Base-by-base conservation (phyloP, 2,329 filamentous ascomycete genomes). In the Ascochyta pisi region DNA sequence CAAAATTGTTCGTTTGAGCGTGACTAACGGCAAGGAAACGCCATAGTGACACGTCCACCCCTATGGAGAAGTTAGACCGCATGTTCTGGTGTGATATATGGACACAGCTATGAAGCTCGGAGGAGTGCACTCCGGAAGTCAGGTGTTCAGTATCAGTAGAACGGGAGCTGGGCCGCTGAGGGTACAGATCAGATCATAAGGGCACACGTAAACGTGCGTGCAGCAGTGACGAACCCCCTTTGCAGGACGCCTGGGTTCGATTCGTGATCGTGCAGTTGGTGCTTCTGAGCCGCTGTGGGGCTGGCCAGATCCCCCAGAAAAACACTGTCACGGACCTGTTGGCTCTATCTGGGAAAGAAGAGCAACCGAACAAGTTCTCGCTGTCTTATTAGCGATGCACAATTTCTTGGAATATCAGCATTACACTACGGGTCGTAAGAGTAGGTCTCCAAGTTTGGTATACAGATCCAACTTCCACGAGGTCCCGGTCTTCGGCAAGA, bases 141-240 rank as follows among this genome's bases (percentile, higher is more conserved):
- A 42, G 26, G 26, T 26, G 7, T 19, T 19, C 19, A 43, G 12
- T 31, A 16, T 43, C 23, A 16, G 27, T 37, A 15, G 10, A 50
- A 33, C 39, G 19, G 13, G 3, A 16, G 24, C 7, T 19, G 7
- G 23, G 7, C 40, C 19, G 12, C 16, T 19, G 24, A 39, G 29
- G 31, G 12, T 35, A 19, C 15, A 43, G 39, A 31, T 38, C 31
- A 29, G 39, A 16, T 38, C 39, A 50, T 50, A 50, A 29, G 24
- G 10, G 22, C 27, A 23, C 12, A 3, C 1, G 6, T n/a, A 6
- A 27, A 40, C 7, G 33, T n/a, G 15, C 31, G 37, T 42, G 35
- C 42, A 37, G 35, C 29, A n/a, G 22, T 24, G 16, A 12, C 8
- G 23, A 29, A 41, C 42, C 50, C 9, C 50, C 50, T 53, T 53